Percentiles rank a stretch among this genome's conserved stretches.
Evolutionary conservation across 441 rosid species (phyloP).

Genomic region (Populus hybrid): DNA sequence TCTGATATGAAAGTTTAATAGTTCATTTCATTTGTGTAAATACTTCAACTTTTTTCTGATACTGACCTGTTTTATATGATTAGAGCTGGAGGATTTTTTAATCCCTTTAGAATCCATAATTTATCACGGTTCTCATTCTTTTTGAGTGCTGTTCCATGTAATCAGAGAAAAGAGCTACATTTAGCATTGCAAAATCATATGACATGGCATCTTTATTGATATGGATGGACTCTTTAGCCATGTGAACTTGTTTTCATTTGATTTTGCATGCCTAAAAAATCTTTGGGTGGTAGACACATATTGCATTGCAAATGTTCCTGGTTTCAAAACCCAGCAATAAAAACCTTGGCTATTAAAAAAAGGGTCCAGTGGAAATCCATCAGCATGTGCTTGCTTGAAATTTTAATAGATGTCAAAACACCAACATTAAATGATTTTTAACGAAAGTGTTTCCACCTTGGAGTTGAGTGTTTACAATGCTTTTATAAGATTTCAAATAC

Average conservation of each 20-base stretch:
- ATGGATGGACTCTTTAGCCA: neutral
- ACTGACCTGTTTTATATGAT: too few species aligned
- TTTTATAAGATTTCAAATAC: neutral
- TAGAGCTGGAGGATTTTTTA: too few species aligned
- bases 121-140: too few species aligned
- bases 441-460: neutral
- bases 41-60: neutral
- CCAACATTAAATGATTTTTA: neutral
- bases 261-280: neutral
- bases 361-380: neutral
- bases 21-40: neutral
- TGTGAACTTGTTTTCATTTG: neutral
- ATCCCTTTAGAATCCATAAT: too few species aligned
- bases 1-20: neutral
- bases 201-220: neutral
- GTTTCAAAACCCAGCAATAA: constrained; percentile 1
- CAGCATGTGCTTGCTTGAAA: constrained; percentile 4
- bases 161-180: neutral
- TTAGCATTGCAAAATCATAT: neutral
- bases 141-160: too few species aligned
- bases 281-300: neutral
- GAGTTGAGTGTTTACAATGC: neutral
- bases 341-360: neutral
- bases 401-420: neutral
- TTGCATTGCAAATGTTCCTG: constrained; percentile 7